Base-by-base conservation (phyloP, 1,284 basidiomycete genomes). In the Apiotrichum brassicae region DNA sequence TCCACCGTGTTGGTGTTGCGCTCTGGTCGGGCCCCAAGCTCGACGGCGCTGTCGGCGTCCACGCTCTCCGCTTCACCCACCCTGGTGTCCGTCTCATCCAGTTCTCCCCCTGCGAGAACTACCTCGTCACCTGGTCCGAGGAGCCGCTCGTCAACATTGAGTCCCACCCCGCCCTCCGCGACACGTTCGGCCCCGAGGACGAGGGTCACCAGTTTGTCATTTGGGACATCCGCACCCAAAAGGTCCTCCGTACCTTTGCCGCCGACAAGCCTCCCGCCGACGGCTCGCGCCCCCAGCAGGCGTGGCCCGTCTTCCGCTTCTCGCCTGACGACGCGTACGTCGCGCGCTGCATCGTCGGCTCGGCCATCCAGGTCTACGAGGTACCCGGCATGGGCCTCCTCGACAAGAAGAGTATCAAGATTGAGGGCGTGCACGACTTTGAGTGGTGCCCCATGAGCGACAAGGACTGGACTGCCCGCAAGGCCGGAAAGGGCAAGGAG, bases 391-490 rank as follows among this genome's bases (percentile, higher is more conserved):
- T 99, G 92, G 84, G 85, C 63, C 78, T 98, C 46, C 82, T 97
- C 54, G 94, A 91, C 63, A 97, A 97, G 77, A 99, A 97, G 78
- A 90, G 86, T 62, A 78, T 98, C 75, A 97, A 97, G 78, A 88
- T 98, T 53, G 93, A 98, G 64, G 95, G 94, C 22, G 94, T 99
- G 32, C 81, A 93, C 59, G 95, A 98, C 76, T 98, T 98, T 73
- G 95, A 98, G 76, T 99, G 95, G 95, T 92, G 90, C 65, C 95
- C 95, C 28, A 81, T 86, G 57, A 85, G 88, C 51, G 93, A 97
- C 64, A 87, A 84, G 73, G 92, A 93, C 62, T 81, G 88, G 54
- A 85, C 87, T 56, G 77, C 74, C 34, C 82, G 81, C 62, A 85
- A 82, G 64, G 79, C 79, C 37, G 70, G 54, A 63, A 76, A 70